Evolutionary conservation across 257 asterid genomes (phyloP), one percentile per base, ranked within the genome.

Genomic region (Gentiana dahurica): DNA sequence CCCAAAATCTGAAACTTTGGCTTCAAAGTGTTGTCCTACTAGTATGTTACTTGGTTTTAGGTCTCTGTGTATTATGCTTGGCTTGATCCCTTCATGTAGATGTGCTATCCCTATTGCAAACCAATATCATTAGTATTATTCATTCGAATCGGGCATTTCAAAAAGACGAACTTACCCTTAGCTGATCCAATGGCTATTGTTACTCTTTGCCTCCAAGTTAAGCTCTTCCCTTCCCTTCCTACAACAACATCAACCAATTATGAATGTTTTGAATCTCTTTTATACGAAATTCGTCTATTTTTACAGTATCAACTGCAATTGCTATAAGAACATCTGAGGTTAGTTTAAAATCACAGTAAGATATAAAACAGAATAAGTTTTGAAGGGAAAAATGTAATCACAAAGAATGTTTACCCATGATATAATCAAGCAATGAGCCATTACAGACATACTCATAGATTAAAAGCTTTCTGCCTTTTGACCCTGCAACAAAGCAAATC

Each of bases 171-270:
- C 36, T 10, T 49, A 84, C 95, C 94, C 75, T 79, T 84, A 58
- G 94, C 95, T 51, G 83, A 94, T 65, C 94, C 94, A 35, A 79
- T 84, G 67, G 95, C 95, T 70, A 87, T 68, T 5, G 53, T 68
- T 39, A 78, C 85, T 73, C 94, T 83, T 60, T 87, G 86, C 71
- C 78, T 87, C 94, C 95, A 87, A 24, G 86, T 81, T 70, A 87
- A 68, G 68, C 77, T 72, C 67, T 66, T 79, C 63, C 79, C 86
- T 66, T 70, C 81, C 65, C 81, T 68, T 57, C 95, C 95, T 84
- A 50, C 46, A 54, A 35, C 55, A 41, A 41, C 6, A 5, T 5
- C 46, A 41, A 41, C 46, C 3, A 37, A 12, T 0, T 56, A 39
- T 39, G 36, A 39, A 24, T 24, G 24, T 24, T 24, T 24, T 24